phyloP scores from a whole-genome alignment of 306 rosid genomes.

The Cyclanthera cordifolia region DNA sequence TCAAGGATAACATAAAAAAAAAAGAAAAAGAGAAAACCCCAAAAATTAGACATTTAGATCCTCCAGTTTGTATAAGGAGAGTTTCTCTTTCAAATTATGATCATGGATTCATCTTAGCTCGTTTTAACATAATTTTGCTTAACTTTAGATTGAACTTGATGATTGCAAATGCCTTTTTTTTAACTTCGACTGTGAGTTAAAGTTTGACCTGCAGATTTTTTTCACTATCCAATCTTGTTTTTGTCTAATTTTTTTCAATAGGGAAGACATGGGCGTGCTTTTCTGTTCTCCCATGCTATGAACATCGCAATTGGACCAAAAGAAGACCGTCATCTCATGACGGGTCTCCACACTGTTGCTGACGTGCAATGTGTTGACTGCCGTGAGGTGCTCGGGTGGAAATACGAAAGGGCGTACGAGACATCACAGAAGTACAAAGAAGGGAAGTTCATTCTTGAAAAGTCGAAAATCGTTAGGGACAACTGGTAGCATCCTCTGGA shows the following conservation, averaged over 20 bases:
- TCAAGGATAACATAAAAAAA: no score
- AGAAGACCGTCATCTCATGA: constrained; percentile 82
- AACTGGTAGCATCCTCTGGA: constrained; percentile 57
- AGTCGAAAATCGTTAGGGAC: constrained; percentile 81
- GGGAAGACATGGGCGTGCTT: constrained; percentile 92
- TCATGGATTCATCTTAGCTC: not conserved
- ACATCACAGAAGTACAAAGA: constrained; percentile 92
- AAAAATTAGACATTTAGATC: not conserved
- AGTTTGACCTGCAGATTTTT: not conserved
- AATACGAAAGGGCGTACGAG: constrained; percentile 81
- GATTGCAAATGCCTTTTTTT: no score
- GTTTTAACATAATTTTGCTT: not conserved
- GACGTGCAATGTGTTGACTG: constrained; percentile 78
- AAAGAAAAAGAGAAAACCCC: no score
- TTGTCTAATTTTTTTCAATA: constrained; percentile 21
- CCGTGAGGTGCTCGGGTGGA: constrained; percentile 87
- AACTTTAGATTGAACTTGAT: not conserved
- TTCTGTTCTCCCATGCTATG: constrained; percentile 94
- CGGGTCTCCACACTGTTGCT: constrained; percentile 96
- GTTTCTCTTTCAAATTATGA: not conserved
- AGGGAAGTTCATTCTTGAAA: constrained; percentile 91
- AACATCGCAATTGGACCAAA: constrained; percentile 65
- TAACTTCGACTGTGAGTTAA: not conserved
- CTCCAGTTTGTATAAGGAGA: not conserved
- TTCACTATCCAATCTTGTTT: constrained; percentile 22